Conservation (phyloP, 2,329 filamentous ascomycete species). For the Diaporthe sp. region DNA sequence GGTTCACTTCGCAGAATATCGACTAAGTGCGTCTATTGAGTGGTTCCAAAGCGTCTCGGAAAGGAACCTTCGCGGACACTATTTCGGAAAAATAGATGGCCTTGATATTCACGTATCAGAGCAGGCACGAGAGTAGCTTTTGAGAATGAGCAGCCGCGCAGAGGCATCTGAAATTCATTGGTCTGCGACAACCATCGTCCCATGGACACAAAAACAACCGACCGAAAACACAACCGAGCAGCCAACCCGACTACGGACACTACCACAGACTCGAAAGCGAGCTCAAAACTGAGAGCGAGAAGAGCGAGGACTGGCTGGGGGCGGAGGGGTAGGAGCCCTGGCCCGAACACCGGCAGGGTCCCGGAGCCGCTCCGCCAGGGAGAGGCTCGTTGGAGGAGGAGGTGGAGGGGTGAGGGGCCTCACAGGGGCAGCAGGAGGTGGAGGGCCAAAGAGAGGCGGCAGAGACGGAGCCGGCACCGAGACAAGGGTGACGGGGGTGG, state of each 20-base stretch:
- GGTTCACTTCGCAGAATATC: background rate
- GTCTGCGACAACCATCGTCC: background rate
- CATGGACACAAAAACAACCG: background rate
- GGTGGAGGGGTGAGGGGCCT: background rate
- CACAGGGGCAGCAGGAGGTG: background rate
- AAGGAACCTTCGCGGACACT: background rate
- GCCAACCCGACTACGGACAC: background rate
- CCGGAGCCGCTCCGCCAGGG: background rate
- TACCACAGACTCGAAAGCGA: no score
- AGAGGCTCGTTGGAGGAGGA: background rate
- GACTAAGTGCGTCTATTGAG: background rate
- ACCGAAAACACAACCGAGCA: background rate
- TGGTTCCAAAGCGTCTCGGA: background rate
- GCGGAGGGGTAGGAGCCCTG: background rate
- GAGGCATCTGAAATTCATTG: background rate
- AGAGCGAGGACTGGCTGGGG: background rate
- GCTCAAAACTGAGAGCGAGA: background rate
- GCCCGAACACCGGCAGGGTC: constrained; percentile 11
- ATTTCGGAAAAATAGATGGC: background rate
- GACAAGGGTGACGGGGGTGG: no score
- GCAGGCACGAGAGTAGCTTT: no score
- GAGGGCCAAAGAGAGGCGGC: constrained; percentile 7
- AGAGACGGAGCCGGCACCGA: background rate
- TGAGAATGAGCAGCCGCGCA: background rate
- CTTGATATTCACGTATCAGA: background rate